Base-by-base conservation (phyloP, 148 eudicot species). In the Chenopodium suecicum region DNA sequence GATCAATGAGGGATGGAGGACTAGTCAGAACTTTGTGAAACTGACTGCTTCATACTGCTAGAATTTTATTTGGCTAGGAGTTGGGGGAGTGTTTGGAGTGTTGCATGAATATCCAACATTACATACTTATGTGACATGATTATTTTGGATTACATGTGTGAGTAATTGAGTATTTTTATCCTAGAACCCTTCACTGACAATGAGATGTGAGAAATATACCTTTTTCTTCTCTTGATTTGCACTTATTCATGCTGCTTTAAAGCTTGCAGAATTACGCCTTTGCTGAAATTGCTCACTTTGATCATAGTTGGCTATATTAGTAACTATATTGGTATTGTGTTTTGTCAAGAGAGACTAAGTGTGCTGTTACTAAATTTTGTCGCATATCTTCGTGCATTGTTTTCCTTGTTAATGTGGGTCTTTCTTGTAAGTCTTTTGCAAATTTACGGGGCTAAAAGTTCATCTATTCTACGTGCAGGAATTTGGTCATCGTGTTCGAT, bases 401-500 rank as follows among this genome's bases (percentile, higher is more conserved):
- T 78, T 19, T 29, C 1, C 25, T 78, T 58, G 48, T 31, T 17
- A 17, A 56, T 56, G 62, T 56, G 1, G 32, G 54, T 31, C 2
- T 50, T 46, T 63, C 11, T 31, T 67, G n/a, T 46, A 19, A 41
- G 31, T 80, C n/a, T 63, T 25, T 20, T 29, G 27, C 9, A 29
- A 11, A 13, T 32, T 63, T 81, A 14, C 11, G 7, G 32, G 46
- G 34, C 47, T 34, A 17, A 19, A 77, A 20, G 19, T 78, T 85
- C 10, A 34, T 84, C 22, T 41, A 19, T 65, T 75, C 9, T 82
- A 14, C 44, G 76, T 86, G 86, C 89, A 96, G 99, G 97, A 93
- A 77, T 92, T 88, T 80, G 99, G 99, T 70, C 99, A 96, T 91
- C 90, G 77, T 84, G 99, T 94, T 79, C 89, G 99, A 84, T 80